Evolutionary conservation across 441 rosid species (phyloP), one percentile per base, ranked within the genome.

Genomic region (Erodium texanum): DNA sequence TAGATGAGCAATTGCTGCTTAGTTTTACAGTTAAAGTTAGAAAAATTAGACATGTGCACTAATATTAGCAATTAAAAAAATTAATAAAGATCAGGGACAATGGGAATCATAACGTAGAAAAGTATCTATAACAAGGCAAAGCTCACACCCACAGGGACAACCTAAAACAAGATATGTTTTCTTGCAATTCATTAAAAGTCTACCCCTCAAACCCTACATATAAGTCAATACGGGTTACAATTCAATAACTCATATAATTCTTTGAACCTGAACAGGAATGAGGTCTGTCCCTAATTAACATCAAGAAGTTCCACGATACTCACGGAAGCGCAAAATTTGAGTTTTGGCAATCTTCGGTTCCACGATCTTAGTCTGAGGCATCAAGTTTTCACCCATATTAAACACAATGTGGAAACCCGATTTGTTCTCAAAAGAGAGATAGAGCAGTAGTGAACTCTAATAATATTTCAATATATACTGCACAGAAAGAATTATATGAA

Each of bases 291-390:
- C 71, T 68, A 66, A 66, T 59, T n/a, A 77, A 71, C 34, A 66
- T 69, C 75, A 71, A 67, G 56, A 65, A 41, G 66, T 54, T 70
- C 71, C 65, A 48, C 32, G 67, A 65, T 69, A 67, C 78, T 70
- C 62, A 59, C 73, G 66, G n/a, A 75, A 68, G 69, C 43, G 71
- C 73, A 58, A 64, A 66, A 20, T 59, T 29, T 36, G 72, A 64
- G 61, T 54, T 66, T 70, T 15, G 22, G 29, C 43, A 7, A 78
- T 75, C 70, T 73, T 66, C 74, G 67, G 24, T 71, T 71, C 70
- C 77, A 68, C 6, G 45, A 32, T 70, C 77, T 65, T 68, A 50
- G 50, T 56, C 59, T 32, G 69, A 69, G 36, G 52, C 32, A 61
- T 20, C 54, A 67, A 72, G 54, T 20, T 63, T 69, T 67, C 14